A percentile compares a stretch with the other conserved stretches of the same genome.
These are phyloP conservation scores for Metschnikowia dekortorum DNA, from an alignment of 805 yeast species.

Conservation along the genomic window DNA sequence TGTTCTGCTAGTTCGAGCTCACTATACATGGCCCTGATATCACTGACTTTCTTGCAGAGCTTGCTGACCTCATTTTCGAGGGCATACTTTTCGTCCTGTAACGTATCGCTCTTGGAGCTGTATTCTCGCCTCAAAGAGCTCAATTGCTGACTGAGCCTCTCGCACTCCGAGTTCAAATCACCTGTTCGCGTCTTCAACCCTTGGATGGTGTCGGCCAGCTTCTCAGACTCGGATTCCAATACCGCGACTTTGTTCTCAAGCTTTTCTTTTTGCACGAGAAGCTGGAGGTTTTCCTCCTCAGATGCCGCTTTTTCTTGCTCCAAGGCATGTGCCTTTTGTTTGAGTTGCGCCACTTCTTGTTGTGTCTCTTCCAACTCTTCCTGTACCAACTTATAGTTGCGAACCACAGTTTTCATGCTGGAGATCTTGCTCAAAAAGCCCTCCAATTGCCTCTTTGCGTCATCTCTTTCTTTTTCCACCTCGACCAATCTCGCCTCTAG, in stretches of 20 bases:
- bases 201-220: constrained; percentile 17
- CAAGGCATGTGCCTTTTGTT: constrained; percentile 20
- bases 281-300: constrained; percentile 3
- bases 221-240: constrained; percentile 9
- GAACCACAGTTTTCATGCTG: constrained; percentile 68
- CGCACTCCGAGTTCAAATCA: constrained; percentile 52
- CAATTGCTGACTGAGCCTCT: constrained; percentile 40
- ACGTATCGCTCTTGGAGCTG: constrained; percentile 30
- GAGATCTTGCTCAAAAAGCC: constrained; percentile 57
- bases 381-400: constrained; percentile 69
- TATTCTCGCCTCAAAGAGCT: constrained; percentile 34
- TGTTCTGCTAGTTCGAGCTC: constrained; percentile 38
- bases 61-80: constrained; percentile 37
- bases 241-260: constrained; percentile 39
- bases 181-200: constrained; percentile 21
- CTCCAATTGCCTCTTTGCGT: constrained; percentile 57
- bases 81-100: constrained; percentile 37
- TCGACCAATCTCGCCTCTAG: constrained; percentile 7
- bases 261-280: constrained; percentile 36
- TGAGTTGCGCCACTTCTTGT: constrained; percentile 6
- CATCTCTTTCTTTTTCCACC: constrained; percentile 45
- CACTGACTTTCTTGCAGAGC: constrained; percentile 36
- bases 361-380: constrained; percentile 46
- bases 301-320: constrained; percentile 26
- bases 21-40: constrained; percentile 36